Conservation (phyloP, 78 protist genomes). For the Parvularia atlantis region DNA sequence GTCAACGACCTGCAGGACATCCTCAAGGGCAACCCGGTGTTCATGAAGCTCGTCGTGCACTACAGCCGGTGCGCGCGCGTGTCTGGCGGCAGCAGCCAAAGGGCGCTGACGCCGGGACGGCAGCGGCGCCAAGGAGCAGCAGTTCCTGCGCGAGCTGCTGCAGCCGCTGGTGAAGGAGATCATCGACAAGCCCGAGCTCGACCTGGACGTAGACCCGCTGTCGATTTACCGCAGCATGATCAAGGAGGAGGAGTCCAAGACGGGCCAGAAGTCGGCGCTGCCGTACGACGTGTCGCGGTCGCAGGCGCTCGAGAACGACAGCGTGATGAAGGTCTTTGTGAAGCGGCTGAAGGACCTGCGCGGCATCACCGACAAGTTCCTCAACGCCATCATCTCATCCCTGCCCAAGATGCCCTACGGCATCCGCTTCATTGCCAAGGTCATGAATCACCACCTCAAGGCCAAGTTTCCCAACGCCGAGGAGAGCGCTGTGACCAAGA, state of each 20-base stretch:
- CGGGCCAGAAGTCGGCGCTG: slow-evolving; percentile 3
- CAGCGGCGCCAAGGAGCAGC: not conserved
- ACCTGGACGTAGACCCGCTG: not conserved
- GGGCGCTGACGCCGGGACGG: too few species aligned
- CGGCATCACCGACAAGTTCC: not conserved
- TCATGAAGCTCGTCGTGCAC: slow-evolving; percentile 7
- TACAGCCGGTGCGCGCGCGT: not conserved
- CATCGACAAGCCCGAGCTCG: not conserved
- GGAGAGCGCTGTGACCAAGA: not conserved
- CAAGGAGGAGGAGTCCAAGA: not conserved
- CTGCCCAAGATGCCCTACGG: slow-evolving; percentile 7
- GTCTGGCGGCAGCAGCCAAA: too few species aligned
- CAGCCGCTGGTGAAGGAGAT: not conserved
- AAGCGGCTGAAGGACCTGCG: not conserved
- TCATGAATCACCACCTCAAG: not conserved
- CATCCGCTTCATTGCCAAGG: not conserved
- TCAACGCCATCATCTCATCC: not conserved
- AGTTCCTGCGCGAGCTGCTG: not conserved
- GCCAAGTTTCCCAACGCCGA: not conserved
- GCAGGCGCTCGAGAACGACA: slow-evolving; percentile 6
- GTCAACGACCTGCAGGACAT: not conserved
- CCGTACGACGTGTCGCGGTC: slow-evolving; percentile 1
- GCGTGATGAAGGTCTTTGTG: not conserved
- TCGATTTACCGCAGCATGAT: not conserved
- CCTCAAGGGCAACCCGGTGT: slow-evolving; percentile 3